Evolutionary conservation across 257 asterid species (phyloP).

Genomic region (Nicotiana benthamiana): DNA sequence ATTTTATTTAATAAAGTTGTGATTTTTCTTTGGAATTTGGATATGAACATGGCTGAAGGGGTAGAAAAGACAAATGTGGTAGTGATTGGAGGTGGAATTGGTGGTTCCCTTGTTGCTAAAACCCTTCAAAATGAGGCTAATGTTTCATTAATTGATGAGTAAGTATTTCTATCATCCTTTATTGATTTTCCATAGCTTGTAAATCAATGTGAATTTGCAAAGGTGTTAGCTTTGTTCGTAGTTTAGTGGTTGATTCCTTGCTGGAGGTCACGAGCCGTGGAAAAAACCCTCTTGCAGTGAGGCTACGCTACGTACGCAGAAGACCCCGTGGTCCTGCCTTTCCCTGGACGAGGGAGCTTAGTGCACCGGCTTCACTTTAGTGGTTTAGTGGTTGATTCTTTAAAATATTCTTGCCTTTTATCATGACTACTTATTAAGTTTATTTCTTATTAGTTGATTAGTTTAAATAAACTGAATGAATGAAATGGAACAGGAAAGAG

Average conservation of each 20-base stretch:
- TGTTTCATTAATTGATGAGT: slow-evolving; percentile 73
- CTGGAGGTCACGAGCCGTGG: no score
- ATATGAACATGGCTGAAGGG: slow-evolving; percentile 17
- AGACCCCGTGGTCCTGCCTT: no score
- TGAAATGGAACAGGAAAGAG: slow-evolving; percentile 52
- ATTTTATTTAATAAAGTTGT: neutral
- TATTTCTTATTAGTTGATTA: neutral
- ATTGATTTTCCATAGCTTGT: neutral
- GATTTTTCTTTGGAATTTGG: neutral
- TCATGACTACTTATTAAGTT: neutral
- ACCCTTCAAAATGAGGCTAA: slow-evolving; percentile 48
- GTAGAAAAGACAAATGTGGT: slow-evolving; percentile 55
- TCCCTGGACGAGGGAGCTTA: no score
- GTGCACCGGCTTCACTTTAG: neutral
- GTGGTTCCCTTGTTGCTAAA: slow-evolving; percentile 60
- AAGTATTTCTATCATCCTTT: slow-evolving; percentile 11
- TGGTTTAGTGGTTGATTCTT: neutral
- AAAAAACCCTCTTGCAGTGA: no score
- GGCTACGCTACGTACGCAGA: no score
- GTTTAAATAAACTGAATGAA: neutral
- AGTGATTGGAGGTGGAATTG: slow-evolving; percentile 83
- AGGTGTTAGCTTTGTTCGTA: neutral
- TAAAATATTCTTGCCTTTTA: neutral
- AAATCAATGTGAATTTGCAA: neutral
- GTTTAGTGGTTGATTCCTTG: neutral